phyloP scores from a whole-genome alignment of 176 grass and related monocot genomes.

The Bromus sterilis region DNA sequence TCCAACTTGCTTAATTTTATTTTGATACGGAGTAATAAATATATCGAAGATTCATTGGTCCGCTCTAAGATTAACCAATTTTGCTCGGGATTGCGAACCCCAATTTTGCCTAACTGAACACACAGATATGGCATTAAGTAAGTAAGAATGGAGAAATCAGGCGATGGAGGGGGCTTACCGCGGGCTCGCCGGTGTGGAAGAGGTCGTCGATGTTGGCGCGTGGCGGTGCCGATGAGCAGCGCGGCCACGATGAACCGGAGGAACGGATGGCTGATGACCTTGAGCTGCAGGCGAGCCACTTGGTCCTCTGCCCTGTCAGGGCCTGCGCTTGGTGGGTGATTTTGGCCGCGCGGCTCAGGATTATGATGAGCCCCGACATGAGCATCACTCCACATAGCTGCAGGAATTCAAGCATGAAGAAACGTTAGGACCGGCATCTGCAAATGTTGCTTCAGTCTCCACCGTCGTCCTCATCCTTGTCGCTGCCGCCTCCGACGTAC shows the following conservation, averaged over 20 bases:
- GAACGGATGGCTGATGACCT: conserved; percentile 76
- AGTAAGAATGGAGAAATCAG: not conserved
- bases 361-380: too few species aligned
- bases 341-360: too few species aligned
- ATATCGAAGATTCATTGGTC: not conserved
- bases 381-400: too few species aligned
- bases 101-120: not conserved
- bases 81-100: not conserved
- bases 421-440: too few species aligned
- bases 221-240: conserved; percentile 53
- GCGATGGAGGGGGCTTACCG: conserved; percentile 16
- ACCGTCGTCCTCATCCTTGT: conserved; percentile 22
- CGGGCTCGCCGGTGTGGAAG: conserved; percentile 79
- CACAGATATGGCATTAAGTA: not conserved
- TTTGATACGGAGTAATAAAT: too few species aligned
- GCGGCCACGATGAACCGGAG: conserved; percentile 64
- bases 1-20: conserved; percentile 5
- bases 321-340: too few species aligned
- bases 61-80: not conserved
- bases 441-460: too few species aligned
- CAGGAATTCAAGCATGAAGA: too few species aligned
- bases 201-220: conserved; percentile 54
- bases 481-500: conserved; percentile 17
- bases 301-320: too few species aligned
- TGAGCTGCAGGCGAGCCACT: conserved; percentile 71